Base-by-base conservation (phyloP, 352 stramenopile genomes). In the Phytophthora tentaculata region DNA sequence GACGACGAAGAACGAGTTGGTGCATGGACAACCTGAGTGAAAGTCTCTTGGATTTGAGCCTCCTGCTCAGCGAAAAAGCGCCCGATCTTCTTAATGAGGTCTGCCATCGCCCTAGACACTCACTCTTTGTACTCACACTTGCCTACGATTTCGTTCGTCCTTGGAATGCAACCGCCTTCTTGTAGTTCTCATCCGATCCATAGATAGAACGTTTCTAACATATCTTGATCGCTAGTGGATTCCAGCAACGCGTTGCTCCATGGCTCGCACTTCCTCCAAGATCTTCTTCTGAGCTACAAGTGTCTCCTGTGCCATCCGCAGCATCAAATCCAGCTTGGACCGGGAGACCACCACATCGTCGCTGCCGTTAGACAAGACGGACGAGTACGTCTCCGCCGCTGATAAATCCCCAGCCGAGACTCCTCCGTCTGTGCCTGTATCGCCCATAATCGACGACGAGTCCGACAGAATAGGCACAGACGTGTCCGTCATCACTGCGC, bases 51-150 rank as follows among this genome's bases (percentile, higher is more conserved):
- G 63, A 86, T 71, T 35, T 89, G 80, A 51, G 61, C 69, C 61
- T 92, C 81, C 52, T 89, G 80, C 22, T 88, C 76, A 2, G 78
- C 80, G 63, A 90, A 92, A 64, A 88, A 92, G 61, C 77, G 76
- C 41, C 81, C 80, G 45, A 90, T 92, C 59, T 86, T 89, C 28
- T 81, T 81, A 52, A 90, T 80, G 61, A 90, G 76, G 48, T 89
- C 77, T 12, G 73, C 63, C 83, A 90, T 89, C 19, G 0, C 1
- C 53, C n/a, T 50, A 23, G 17, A n/a, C n/a, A 20, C 44, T 48
- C 47, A 22, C 24, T 6, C 28, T 32, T n/a, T n/a, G n/a, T n/a
- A n/a, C n/a, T n/a, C n/a, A n/a, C n/a, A n/a, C n/a, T n/a, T n/a
- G n/a, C n/a, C n/a, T n/a, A n/a, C n/a, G n/a, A n/a, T n/a, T n/a